Evolutionary conservation across 2,329 filamentous ascomycete genomes (phyloP).

Genomic region (Fusarium incarnatum): DNA sequence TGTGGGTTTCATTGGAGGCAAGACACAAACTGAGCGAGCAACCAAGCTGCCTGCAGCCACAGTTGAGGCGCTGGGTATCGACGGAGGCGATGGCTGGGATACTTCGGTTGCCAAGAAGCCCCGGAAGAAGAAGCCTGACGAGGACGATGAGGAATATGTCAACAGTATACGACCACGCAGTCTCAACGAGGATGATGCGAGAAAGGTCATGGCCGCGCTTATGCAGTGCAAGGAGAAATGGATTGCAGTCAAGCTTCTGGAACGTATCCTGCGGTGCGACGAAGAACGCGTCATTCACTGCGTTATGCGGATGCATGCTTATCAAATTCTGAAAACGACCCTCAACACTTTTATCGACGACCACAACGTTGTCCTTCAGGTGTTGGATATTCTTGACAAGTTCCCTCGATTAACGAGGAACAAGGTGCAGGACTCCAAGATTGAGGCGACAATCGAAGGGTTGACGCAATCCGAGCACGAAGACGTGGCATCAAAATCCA

Average conservation of each 20-base stretch:
- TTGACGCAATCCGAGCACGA: conserved; percentile 77
- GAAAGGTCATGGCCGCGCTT: conserved; percentile 94
- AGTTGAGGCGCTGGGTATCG: conserved; percentile 95
- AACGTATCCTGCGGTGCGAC: conserved; percentile 86
- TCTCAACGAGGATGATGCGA: conserved; percentile 84
- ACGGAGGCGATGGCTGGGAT: conserved; percentile 92
- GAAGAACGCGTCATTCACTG: conserved; percentile 89
- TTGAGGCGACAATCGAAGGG: conserved; percentile 82
- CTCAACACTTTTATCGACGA: conserved; percentile 90
- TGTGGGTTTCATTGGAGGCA: conserved; percentile 95
- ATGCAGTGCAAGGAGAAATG: conserved; percentile 99
- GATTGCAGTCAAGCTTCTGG: conserved; percentile 95
- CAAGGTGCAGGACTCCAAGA: conserved; percentile 96
- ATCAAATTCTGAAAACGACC: conserved; percentile 91
- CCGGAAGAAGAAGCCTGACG: conserved; percentile 89
- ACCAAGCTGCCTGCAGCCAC: conserved; percentile 91
- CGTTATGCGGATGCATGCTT: conserved; percentile 96
- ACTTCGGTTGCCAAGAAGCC: conserved; percentile 89
- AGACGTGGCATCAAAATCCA: conserved; percentile 77
- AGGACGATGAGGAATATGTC: conserved; percentile 96
- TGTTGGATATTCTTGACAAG: conserved; percentile 87
- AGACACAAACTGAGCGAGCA: conserved; percentile 94
- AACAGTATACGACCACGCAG: conserved; percentile 85
- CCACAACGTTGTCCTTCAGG: conserved; percentile 87
- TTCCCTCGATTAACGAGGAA: conserved; percentile 93